Base-by-base conservation (phyloP, 108 stramenopile genomes). In the Craspedostauros australis region DNA sequence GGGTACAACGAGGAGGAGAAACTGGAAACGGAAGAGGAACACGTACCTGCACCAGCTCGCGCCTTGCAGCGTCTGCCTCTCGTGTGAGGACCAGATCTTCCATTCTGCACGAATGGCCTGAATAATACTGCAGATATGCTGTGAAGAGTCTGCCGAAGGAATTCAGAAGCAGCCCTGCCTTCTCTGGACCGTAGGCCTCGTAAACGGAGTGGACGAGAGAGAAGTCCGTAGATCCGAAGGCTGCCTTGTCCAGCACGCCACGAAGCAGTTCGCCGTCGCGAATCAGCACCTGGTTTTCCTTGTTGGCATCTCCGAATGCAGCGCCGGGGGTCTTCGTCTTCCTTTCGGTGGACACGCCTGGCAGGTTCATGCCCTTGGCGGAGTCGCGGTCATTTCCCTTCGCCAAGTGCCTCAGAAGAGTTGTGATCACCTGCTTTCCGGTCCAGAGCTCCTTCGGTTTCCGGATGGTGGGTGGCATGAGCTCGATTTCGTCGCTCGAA, bases 181-280 rank as follows among this genome's bases (percentile, higher is more conserved):
- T 82, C 46, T 68, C 68, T 20, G 91, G 76, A n/a, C 97, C 97
- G 63, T 96, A 98, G 6, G 95, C 78, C 73, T 98, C 97, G 50
- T 91, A 96, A 3, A 98, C 87, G 29, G 93, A 90, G 76, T 99
- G 99, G 0, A 98, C 94, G 2, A 98, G 61, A 7, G 84, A 90
- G 66, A 90, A 88, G 15, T 89, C 97, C 3, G 88, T 78, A 24
- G 94, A 79, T 8, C 99, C 97, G 69, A 98, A 95, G 2, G 95
- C 90, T 18, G 84, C 80, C 71, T 99, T 99, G 66, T 99, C 99
- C 46, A 99, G 68, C 2, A 99, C 91, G 22, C 99, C 99, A 33
- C 86, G 65, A 24, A 97, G 50, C 41, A 99, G 54, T 52, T 95
- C 94, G 9, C 97, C 95, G 32, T 93, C 83, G 6, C 95, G 76